Evolutionary conservation across 225 moss, liverwort and hornwort genomes (phyloP).

Genomic region (Pseudoscleropodium purum): DNA sequence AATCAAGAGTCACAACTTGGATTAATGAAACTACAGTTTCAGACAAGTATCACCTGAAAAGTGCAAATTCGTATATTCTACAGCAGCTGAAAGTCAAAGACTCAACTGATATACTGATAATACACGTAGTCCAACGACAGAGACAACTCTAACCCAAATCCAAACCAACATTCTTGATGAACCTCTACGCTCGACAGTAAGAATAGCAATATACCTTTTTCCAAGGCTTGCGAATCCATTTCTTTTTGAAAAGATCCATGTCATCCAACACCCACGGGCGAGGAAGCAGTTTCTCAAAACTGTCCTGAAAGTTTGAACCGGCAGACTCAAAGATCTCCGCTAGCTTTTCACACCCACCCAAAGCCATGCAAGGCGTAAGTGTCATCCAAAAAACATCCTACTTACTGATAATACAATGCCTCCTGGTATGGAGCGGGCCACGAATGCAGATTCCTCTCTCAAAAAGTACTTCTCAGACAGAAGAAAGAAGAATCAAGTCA

Average conservation of each 20-base stretch:
- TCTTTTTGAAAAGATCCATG: constrained; percentile 58
- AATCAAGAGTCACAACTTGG: neutral
- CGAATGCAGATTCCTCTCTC: neutral
- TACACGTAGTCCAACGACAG: neutral
- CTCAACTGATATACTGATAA: neutral
- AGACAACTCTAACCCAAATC: neutral
- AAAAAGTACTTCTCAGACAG: neutral
- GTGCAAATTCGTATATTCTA: neutral
- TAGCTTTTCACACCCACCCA: constrained; percentile 41
- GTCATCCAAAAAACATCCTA: neutral
- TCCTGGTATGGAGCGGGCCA: neutral
- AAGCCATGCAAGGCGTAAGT: constrained; percentile 1
- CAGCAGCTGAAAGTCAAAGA: neutral
- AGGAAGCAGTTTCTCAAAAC: constrained; percentile 66
- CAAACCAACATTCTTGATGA: neutral
- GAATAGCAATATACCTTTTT: constrained; percentile 45
- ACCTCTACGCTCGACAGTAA: neutral
- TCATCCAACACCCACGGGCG: constrained; percentile 98
- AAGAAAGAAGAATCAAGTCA: neutral
- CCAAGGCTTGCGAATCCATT: constrained; percentile 80
- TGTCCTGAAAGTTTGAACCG: constrained; percentile 77
- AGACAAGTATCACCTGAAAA: neutral
- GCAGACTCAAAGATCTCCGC: constrained; percentile 64
- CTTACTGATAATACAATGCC: neutral
- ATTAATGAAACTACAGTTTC: neutral